These are phyloP conservation scores for Vachellia collinsii DNA, from an alignment of 306 rosid genomes.

Conservation along the genomic window DNA sequence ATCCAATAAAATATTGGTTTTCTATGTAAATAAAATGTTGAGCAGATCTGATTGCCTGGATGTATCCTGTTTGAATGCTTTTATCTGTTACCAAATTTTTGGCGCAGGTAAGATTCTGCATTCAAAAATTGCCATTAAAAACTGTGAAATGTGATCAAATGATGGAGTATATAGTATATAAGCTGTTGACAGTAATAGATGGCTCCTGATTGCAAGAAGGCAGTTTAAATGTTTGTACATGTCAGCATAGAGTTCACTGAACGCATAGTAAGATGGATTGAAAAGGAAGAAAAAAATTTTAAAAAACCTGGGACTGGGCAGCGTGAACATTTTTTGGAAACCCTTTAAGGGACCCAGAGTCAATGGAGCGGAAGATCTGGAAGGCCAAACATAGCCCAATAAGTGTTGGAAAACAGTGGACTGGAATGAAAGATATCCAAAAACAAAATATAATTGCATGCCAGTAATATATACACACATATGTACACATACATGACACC, in stretches of 20 bases:
- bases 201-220: conserved; percentile 34
- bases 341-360: conserved; percentile 88
- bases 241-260: conserved; percentile 27
- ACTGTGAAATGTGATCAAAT: conserved; percentile 22
- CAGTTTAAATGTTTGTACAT: conserved; percentile 16
- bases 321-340: conserved; percentile 61
- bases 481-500: conserved; percentile 18
- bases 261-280: conserved; percentile 21
- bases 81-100: conserved; percentile 75
- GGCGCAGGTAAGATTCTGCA: conserved; percentile 86
- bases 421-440: conserved; percentile 16
- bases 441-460: conserved; percentile 24
- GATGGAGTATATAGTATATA: conserved; percentile 24
- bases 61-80: conserved; percentile 91
- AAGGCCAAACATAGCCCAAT: conserved; percentile 31
- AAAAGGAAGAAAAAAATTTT: conserved; percentile 23
- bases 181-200: conserved; percentile 22
- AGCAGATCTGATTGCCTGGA: conserved; percentile 96
- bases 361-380: conserved; percentile 94
- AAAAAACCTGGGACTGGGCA: conserved; percentile 60
- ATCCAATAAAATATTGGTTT: conserved; percentile 92
- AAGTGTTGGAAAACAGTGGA: conserved; percentile 35
- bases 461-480: background rate
- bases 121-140: conserved; percentile 37
- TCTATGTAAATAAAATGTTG: conserved; percentile 92